A percentile compares a stretch with the other conserved stretches of the same genome.
Conservation (phyloP, 352 stramenopile species). For the Aphanomyces cochlioides region DNA sequence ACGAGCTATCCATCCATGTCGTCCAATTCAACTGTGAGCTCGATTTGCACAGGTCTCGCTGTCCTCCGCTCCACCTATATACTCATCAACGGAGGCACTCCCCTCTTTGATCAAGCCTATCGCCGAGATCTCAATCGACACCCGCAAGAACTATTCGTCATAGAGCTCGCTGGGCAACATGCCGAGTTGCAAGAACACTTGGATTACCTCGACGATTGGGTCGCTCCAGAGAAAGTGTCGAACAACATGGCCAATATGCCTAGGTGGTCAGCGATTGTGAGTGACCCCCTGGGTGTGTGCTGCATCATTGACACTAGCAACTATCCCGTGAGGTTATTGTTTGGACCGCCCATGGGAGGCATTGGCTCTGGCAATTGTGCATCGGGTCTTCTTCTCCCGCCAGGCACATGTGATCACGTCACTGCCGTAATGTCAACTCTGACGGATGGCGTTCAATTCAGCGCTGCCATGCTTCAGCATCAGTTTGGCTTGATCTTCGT, state of each 20-base stretch:
- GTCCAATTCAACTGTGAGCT: background rate
- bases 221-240: slow-evolving; percentile 44
- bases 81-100: slow-evolving; percentile 50
- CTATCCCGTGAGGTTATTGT: slow-evolving; percentile 80
- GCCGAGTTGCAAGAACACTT: slow-evolving; percentile 69
- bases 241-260: slow-evolving; percentile 62
- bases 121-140: slow-evolving; percentile 71
- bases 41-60: background rate
- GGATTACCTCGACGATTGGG: slow-evolving; percentile 62
- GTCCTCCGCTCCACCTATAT: slow-evolving; percentile 49
- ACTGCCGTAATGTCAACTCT: slow-evolving; percentile 54
- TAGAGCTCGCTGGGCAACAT: slow-evolving; percentile 50
- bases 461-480: slow-evolving; percentile 72
- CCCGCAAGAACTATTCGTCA: slow-evolving; percentile 54
- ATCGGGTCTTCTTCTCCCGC: slow-evolving; percentile 88
- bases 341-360: slow-evolving; percentile 71
- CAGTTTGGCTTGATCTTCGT: slow-evolving; percentile 76
- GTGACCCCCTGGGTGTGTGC: slow-evolving; percentile 78
- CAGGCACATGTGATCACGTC: slow-evolving; percentile 66
- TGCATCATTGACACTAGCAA: slow-evolving; percentile 91
- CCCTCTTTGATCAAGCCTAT: slow-evolving; percentile 47
- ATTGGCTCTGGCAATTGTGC: slow-evolving; percentile 91
- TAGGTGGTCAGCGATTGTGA: slow-evolving; percentile 52
- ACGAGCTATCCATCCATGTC: too few species aligned
- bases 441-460: slow-evolving; percentile 67